Conservation (phyloP, 352 stramenopile genomes). For the Aphanomyces cochlioides region DNA sequence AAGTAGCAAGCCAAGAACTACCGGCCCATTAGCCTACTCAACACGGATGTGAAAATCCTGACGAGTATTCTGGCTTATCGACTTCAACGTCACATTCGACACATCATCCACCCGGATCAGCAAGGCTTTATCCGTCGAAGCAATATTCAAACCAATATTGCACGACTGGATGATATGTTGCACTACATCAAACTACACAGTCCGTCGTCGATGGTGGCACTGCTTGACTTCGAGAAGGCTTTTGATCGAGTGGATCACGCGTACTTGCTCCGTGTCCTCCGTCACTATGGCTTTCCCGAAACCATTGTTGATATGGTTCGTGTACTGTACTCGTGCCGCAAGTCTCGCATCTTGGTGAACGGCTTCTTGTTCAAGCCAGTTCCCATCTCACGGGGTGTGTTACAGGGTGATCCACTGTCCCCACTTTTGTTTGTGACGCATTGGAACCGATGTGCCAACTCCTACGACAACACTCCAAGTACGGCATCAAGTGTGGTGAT, state of each 20-base stretch:
- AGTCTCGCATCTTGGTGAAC: constrained; percentile 5
- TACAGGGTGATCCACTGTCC: constrained; percentile 17
- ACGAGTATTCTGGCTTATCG: too few relatives aligned
- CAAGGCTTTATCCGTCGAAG: background rate
- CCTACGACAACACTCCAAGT: background rate
- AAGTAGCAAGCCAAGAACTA: too few relatives aligned
- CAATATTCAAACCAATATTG: constrained; percentile 8
- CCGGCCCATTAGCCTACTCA: too few relatives aligned
- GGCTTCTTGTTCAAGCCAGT: constrained; percentile 6
- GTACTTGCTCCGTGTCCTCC: constrained; percentile 7
- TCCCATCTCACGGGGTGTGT: background rate
- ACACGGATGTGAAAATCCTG: too few relatives aligned
- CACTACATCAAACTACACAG: constrained; percentile 1
- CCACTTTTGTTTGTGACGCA: constrained; percentile 17
- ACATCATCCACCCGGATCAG: too few relatives aligned
- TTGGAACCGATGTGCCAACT: constrained; percentile 25
- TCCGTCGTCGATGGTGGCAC: constrained; percentile 3
- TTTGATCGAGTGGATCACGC: constrained; percentile 22
- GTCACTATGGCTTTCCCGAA: background rate
- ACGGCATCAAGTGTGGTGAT: constrained; percentile 1
- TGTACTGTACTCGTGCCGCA: background rate
- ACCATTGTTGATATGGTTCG: background rate
- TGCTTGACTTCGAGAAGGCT: constrained; percentile 24
- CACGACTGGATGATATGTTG: constrained; percentile 20
- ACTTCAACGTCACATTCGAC: too few relatives aligned